Percentiles rank a stretch among this genome's conserved stretches.
phyloP scores from a whole-genome alignment of 2,329 filamentous ascomycete genomes.

The Penicillium sp. region DNA sequence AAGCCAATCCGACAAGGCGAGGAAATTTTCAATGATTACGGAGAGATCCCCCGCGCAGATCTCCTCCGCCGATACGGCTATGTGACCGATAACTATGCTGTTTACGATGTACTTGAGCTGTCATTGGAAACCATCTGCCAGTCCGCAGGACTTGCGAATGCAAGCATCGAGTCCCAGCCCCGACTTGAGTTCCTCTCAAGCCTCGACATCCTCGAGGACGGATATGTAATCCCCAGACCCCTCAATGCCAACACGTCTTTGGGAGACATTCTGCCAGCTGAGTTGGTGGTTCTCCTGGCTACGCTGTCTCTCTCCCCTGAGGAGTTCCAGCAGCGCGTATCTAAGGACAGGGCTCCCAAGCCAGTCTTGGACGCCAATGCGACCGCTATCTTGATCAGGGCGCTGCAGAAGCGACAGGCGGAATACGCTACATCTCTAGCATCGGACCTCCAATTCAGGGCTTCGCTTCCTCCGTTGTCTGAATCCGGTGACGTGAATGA shows the following conservation, averaged over 20 bases:
- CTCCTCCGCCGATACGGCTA: slow-evolving; percentile 83
- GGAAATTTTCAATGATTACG: slow-evolving; percentile 87
- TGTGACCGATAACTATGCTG: slow-evolving; percentile 71
- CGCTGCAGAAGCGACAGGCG: slow-evolving; percentile 33
- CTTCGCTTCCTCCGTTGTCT: slow-evolving; percentile 29
- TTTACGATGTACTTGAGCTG: slow-evolving; percentile 81
- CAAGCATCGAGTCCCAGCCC: slow-evolving; percentile 31
- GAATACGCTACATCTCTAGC: slow-evolving; percentile 57
- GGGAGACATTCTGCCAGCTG: slow-evolving; percentile 38
- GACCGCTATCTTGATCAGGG: slow-evolving; percentile 34
- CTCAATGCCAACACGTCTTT: slow-evolving; percentile 23
- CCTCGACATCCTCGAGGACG: slow-evolving; percentile 65
- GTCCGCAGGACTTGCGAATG: slow-evolving; percentile 33
- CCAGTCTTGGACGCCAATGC: slow-evolving; percentile 29
- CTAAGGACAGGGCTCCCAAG: slow-evolving; percentile 39
- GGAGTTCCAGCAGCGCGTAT: slow-evolving; percentile 33
- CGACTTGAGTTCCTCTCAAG: slow-evolving; percentile 59
- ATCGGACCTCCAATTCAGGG: slow-evolving; percentile 48
- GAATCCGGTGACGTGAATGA: slow-evolving; percentile 37
- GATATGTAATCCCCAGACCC: slow-evolving; percentile 60
- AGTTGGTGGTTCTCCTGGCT: slow-evolving; percentile 40
- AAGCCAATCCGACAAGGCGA: slow-evolving; percentile 66
- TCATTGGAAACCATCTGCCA: slow-evolving; percentile 59
- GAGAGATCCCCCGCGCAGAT: slow-evolving; percentile 77
- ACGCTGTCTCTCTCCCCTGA: slow-evolving; percentile 33